These are phyloP conservation scores for Wickerhamiella bombiphila DNA, from an alignment of 805 yeast genomes.

Conservation along the genomic window DNA sequence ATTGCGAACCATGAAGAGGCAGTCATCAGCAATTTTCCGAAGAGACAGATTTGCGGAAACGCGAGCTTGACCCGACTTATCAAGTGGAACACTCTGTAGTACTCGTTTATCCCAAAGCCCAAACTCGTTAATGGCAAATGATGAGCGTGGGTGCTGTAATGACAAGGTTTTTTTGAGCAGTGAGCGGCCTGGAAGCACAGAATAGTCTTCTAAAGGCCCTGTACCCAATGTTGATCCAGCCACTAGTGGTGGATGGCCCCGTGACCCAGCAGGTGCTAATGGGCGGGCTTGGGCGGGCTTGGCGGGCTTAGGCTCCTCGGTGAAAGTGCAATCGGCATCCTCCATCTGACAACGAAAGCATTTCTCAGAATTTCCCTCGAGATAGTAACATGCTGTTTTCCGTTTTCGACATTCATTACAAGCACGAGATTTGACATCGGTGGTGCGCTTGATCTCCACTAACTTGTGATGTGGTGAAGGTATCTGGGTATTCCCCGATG, in stretches of 20 bases:
- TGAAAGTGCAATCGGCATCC: conserved; percentile 59
- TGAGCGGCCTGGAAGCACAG: conserved; percentile 47
- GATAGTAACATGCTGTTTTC: conserved; percentile 57
- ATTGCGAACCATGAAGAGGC: conserved; percentile 57
- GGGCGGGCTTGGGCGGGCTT: conserved; percentile 9
- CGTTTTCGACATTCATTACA: conserved; percentile 78
- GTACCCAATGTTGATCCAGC: conserved; percentile 1
- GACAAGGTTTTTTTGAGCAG: conserved; percentile 52
- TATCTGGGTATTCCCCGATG: not conserved
- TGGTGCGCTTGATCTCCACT: conserved; percentile 14
- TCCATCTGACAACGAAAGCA: conserved; percentile 70
- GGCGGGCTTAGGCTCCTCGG: conserved; percentile 33
- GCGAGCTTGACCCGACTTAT: conserved; percentile 69
- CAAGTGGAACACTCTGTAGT: conserved; percentile 46
- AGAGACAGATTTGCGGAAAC: conserved; percentile 50
- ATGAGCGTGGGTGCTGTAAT: conserved; percentile 79
- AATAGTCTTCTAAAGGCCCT: conserved; percentile 51
- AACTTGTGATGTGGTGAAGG: not conserved
- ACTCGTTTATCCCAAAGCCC: conserved; percentile 66
- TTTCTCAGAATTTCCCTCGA: conserved; percentile 35
- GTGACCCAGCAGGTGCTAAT: conserved; percentile 1
- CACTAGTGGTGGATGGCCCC: conserved; percentile 1
- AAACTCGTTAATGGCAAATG: conserved; percentile 78
- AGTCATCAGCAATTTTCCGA: conserved; percentile 63
- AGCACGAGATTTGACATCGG: conserved; percentile 30